Evolutionary conservation across 2,329 filamentous ascomycete species (phyloP), one percentile per base, ranked within the genome.

Genomic region (Diaporthe sp.): DNA sequence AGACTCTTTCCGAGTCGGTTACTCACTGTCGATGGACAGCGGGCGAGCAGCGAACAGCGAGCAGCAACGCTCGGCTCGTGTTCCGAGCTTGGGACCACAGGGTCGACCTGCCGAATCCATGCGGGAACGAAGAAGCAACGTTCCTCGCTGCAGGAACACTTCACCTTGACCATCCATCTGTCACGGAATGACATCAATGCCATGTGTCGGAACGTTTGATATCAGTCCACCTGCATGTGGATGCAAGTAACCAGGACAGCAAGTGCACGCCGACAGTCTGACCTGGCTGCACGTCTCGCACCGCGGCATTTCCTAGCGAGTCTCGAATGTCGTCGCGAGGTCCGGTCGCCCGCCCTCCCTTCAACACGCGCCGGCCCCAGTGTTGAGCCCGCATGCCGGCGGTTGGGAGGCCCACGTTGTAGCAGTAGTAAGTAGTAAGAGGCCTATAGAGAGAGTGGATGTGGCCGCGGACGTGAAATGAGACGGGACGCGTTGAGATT

Each of bases 401-500:
- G 49, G 65, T 9, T 70, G 49, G 34, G 28, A 53, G 65, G 31
- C 31, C 61, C 4, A 51, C 19, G 44, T 28, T 7, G 6, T 28
- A 37, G n/a, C 28, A n/a, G 10, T 12, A 12, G n/a, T 53, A 19
- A 12, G n/a, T 53, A 19, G 15, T 25, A 28, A 42, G 58, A 60
- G 58, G 58, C 34, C 44, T 44, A 46, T 13, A 22, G 28, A n/a
- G 61, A 17, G 17, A 51, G 19, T 42, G 65, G 65, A 28, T 22
- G 60, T 46, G 39, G 42, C 5, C 58, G 9, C 22, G 65, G 65
- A 28, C 31, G 44, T 68, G 65, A 42, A 70, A 70, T 70, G 65
- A 70, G 65, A 42, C 65, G 46, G 46, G 49, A 70, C 65, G 49
- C 49, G 65, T 55, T 70, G 65, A 70, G 65, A 70, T 70, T 70